phyloP scores from a whole-genome alignment of 1,284 basidiomycete species.

The Malassezia restricta region DNA sequence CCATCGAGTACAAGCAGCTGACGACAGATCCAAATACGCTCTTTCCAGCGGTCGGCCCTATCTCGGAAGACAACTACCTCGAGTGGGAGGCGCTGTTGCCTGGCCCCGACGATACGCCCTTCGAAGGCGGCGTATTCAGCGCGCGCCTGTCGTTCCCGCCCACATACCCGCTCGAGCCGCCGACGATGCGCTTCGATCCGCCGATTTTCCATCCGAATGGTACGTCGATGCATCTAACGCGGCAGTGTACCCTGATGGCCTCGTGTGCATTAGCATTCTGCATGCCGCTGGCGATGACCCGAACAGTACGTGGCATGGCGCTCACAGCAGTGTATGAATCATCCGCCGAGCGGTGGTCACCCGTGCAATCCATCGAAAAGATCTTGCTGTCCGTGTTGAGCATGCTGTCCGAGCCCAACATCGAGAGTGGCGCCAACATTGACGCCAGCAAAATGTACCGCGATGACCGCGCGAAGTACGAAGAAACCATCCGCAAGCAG shows the following conservation, averaged over 20 bases:
- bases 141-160: constrained; percentile 69
- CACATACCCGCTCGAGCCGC: constrained; percentile 44
- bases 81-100: constrained; percentile 95
- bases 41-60: constrained; percentile 55
- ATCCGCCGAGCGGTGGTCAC: constrained; percentile 93
- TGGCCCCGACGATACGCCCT: constrained; percentile 94
- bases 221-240: constrained; percentile 48
- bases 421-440: constrained; percentile 94
- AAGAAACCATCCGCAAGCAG: constrained; percentile 34
- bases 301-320: constrained; percentile 35
- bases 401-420: constrained; percentile 99
- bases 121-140: constrained; percentile 91
- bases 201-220: constrained; percentile 95
- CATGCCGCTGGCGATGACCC: constrained; percentile 89
- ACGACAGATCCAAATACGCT: constrained; percentile 40
- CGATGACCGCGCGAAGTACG: constrained; percentile 40
- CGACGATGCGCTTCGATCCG: constrained; percentile 82
- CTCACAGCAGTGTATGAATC: constrained; percentile 55
- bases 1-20: constrained; percentile 45
- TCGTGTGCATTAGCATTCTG: constrained; percentile 94
- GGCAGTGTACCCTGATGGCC: constrained; percentile 79
- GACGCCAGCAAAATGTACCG: constrained; percentile 52
- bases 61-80: constrained; percentile 90
- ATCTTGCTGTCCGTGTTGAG: constrained; percentile 81
- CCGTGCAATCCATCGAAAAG: constrained; percentile 92